phyloP scores from a whole-genome alignment of 176 grass and related monocot species.

The Phragmites australis region DNA sequence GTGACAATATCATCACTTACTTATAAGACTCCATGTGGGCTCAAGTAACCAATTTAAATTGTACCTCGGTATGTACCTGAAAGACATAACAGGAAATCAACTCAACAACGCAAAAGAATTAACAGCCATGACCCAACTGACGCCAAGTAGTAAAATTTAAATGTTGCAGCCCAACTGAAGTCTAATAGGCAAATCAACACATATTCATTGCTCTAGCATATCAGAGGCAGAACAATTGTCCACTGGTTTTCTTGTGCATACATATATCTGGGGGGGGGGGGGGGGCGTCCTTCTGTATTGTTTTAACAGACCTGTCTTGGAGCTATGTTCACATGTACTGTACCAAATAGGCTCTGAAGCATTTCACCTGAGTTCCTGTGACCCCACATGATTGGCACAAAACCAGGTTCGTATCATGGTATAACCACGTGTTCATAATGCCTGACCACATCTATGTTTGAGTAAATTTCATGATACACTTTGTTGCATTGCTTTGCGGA shows the following conservation, averaged over 20 bases:
- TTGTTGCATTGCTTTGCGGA: not conserved
- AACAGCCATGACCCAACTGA: not conserved
- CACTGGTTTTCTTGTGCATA: not conserved
- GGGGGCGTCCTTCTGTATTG: constrained; percentile 8
- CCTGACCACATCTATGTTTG: not conserved
- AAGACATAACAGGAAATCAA: constrained; percentile 33
- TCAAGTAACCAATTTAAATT: constrained; percentile 97
- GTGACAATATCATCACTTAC: constrained; percentile 49
- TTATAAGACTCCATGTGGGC: constrained; percentile 90
- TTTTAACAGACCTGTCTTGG: not conserved
- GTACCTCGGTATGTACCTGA: constrained; percentile 92
- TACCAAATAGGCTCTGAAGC: not conserved
- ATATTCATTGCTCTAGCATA: not conserved
- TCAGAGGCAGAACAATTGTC: constrained; percentile 1
- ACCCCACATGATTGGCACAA: not conserved
- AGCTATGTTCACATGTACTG: not conserved
- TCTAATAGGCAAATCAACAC: not conserved
- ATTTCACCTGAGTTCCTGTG: not conserved
- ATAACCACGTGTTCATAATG: not conserved
- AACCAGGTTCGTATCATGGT: constrained; percentile 12
- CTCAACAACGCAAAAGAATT: constrained; percentile 22
- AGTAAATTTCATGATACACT: not conserved
- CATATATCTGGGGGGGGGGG: not conserved
- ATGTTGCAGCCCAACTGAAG: not conserved
- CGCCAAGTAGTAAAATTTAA: not conserved